Base-by-base conservation (phyloP, 148 eudicot species). In the Spergularia bocconei region DNA sequence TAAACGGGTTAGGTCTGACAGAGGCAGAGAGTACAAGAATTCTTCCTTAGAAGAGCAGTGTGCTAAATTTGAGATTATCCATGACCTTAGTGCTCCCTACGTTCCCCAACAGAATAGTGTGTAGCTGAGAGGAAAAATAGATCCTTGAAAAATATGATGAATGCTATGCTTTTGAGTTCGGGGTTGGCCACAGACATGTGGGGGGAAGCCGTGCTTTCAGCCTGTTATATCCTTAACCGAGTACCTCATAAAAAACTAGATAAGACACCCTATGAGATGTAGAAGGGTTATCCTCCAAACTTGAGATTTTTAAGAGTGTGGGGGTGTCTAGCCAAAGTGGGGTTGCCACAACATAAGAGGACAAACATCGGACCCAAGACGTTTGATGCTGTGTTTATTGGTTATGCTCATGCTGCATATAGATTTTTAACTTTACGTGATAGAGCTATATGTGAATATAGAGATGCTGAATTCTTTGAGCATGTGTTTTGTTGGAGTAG, bases 361-460 rank as follows among this genome's bases (percentile, higher is more conserved):
- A 0, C 17, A 10, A 60, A 60, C 2, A 60, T 21, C 7, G 64
- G 64, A 10, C 25, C 36, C 3, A 60, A 60, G 25, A 60, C 48
- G 48, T 44, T 44, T 44, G 48, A 44, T 44, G 48, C 7, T 44
- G 48, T 44, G 48, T 19, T 60, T 60, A 5, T 20, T 19, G 25
- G 64, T 60, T 60, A 60, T 60, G 64, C 64, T 20, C 33, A 23
- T 60, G 64, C 64, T 14, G 64, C 64, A 16, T 60, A 60, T 60
- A 60, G 25, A 21, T 60, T 60, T 14, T 16, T 56, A 20, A 11
- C 60, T 56, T 19, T 56, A 14, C 16, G 20, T 56, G 60, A 56
- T 56, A 56, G 20, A 5, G 4, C 60, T 56, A 56, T 56, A 14
- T 56, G 60, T 14, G 60, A 56, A 56, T 56, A 16, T 56, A 56